phyloP scores from a whole-genome alignment of 306 rosid genomes.

The Amphicarpaea edgeworthii region DNA sequence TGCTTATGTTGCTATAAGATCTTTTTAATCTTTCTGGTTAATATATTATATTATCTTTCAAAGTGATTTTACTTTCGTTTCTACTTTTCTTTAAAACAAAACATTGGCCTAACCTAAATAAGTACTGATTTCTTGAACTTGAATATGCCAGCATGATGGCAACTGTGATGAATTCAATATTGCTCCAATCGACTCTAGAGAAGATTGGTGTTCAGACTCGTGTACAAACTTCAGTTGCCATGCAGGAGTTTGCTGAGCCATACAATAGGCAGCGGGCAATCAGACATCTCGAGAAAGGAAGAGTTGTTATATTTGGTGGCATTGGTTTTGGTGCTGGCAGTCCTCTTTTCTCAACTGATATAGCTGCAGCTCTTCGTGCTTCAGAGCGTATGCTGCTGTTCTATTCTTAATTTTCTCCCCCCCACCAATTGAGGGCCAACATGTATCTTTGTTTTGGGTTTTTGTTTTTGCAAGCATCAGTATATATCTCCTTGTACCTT shows the following conservation, averaged over 20 bases:
- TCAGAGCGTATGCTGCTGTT: constrained; percentile 58
- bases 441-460: background rate
- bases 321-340: constrained; percentile 64
- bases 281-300: constrained; percentile 80
- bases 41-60: constrained; percentile 29
- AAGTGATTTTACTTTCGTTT: constrained; percentile 35
- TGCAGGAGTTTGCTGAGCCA: constrained; percentile 71
- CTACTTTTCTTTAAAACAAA: constrained; percentile 33
- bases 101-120: constrained; percentile 34
- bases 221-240: constrained; percentile 62
- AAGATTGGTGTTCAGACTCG: constrained; percentile 75
- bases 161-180: constrained; percentile 70
- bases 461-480: constrained; percentile 26
- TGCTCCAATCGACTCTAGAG: constrained; percentile 76
- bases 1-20: constrained; percentile 5
- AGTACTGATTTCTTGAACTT: constrained; percentile 40
- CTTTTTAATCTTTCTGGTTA: constrained; percentile 25
- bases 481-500: constrained; percentile 8
- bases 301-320: constrained; percentile 77
- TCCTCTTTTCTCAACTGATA: constrained; percentile 65
- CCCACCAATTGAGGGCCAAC: background rate
- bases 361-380: constrained; percentile 72
- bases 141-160: constrained; percentile 67
- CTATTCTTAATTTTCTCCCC: background rate
- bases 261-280: constrained; percentile 75